phyloP scores from a whole-genome alignment of 306 rosid species.

The Senna tora region DNA sequence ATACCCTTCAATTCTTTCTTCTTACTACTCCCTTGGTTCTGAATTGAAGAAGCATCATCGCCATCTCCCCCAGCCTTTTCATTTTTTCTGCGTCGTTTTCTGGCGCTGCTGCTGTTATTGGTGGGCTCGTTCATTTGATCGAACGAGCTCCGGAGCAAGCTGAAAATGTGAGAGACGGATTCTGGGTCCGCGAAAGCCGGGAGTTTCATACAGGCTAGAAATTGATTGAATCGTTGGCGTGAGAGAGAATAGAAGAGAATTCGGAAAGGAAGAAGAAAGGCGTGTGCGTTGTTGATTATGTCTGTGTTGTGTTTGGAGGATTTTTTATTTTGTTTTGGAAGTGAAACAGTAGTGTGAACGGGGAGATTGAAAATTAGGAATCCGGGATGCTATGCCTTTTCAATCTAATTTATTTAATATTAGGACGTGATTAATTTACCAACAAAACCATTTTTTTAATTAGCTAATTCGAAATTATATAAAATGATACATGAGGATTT shows the following conservation, averaged over 20 bases:
- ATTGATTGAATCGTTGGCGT: too few relatives aligned
- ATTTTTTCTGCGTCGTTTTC: conserved; percentile 37
- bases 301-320: not conserved
- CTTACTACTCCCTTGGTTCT: conserved; percentile 30
- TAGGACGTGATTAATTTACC: not conserved
- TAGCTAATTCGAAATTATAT: too few relatives aligned
- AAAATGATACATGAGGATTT: not conserved
- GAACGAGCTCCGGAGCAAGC: conserved; percentile 29
- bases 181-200: conserved; percentile 38
- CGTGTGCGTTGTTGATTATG: too few relatives aligned
- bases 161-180: conserved; percentile 23
- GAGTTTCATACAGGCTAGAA: conserved; percentile 35
- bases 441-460: not conserved
- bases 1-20: conserved; percentile 53
- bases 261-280: too few relatives aligned
- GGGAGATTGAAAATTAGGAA: not conserved
- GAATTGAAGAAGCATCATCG: conserved; percentile 24
- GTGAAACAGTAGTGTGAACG: conserved; percentile 21
- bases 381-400: not conserved
- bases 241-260: too few relatives aligned
- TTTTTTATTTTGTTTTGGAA: not conserved
- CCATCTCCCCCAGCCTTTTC: conserved; percentile 22
- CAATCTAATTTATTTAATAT: not conserved
- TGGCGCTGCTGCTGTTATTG: not conserved
- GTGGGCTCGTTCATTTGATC: conserved; percentile 34